Evolutionary conservation across 139 green algal genomes (phyloP), one percentile per base, ranked within the genome.

Genomic region (Volvox reticuliferus): DNA sequence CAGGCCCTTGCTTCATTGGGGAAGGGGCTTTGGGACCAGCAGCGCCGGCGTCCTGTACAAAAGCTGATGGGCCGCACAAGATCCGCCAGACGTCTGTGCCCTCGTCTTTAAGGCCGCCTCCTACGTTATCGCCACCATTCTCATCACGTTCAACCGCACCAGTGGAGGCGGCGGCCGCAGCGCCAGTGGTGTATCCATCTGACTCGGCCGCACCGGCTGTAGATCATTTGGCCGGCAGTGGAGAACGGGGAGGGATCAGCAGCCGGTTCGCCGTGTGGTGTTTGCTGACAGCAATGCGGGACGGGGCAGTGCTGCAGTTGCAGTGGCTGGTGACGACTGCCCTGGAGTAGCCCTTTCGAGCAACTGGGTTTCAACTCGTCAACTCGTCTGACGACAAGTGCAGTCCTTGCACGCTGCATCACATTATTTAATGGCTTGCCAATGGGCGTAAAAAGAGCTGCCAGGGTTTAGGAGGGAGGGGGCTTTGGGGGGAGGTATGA

Each of bases 241-340:
- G 32, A 32, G 33, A 32, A 20, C 20, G 32, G 2, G 62, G 17
- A 62, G 9, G 62, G 32, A 61, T 5, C 55, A n/a, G 6, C 55
- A 14, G 32, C 22, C 24, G 18, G 2, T n/a, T 30, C 14, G 19
- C 44, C 35, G 85, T 16, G 9, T 14, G 37, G 32, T 65, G 28
- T 35, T 17, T 89, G 85, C 44, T 82, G n/a, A 35, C 71, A 18
- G 85, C 44, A 0, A 71, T 30, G 0, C 85, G 85, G 17, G 85
- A 89, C 44, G 85, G 85, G 0, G 22, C 55, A 21, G 85, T 89
- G 71, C 2, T 62, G 69, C 18, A n/a, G 71, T 71, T 89, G 71
- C 37, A 18, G 0, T 55, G 71, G n/a, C 69, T 89, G 44, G 85
- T 68, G 85, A 67, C n/a, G 85, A 71, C 69, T 1, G 85, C 85